Evolutionary conservation across 805 yeast genomes (phyloP).

Genomic region (Wickerhamiella australiensis): DNA sequence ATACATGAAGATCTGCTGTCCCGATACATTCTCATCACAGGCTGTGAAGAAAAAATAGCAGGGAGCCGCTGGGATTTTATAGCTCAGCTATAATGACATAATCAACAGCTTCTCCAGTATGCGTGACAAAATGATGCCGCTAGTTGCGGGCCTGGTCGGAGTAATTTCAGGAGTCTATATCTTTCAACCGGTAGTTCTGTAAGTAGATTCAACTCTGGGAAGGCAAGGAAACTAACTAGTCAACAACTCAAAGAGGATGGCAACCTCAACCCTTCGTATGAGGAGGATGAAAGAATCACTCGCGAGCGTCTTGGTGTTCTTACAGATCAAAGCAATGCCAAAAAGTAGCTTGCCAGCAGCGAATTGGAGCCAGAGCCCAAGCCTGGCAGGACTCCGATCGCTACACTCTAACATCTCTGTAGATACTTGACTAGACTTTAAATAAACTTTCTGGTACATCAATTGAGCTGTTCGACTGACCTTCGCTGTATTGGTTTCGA

Average conservation of each 20-base stretch:
- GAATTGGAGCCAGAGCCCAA: too few species aligned
- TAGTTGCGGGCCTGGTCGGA: constrained; percentile 20
- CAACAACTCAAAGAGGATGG: constrained; percentile 24
- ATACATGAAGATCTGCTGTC: constrained; percentile 18
- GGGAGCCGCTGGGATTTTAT: background rate
- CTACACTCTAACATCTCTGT: too few species aligned
- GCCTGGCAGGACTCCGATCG: too few species aligned
- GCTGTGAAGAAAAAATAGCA: background rate
- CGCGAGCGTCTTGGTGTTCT: constrained; percentile 16
- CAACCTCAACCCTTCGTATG: constrained; percentile 22
- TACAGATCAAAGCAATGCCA: background rate
- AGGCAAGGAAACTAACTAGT: constrained; percentile 12
- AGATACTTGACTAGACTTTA: too few species aligned
- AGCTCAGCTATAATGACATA: background rate
- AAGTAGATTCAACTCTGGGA: constrained; percentile 15
- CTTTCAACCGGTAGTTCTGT: constrained; percentile 24
- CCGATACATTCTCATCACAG: constrained; percentile 4
- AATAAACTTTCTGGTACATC: too few species aligned
- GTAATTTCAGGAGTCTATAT: constrained; percentile 21
- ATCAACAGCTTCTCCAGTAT: background rate
- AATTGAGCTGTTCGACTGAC: too few species aligned
- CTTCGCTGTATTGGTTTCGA: too few species aligned
- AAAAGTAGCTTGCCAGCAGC: too few species aligned
- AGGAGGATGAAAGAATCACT: constrained; percentile 16
- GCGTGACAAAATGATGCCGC: constrained; percentile 18